Conservation (phyloP, 1,284 basidiomycete genomes). For the Pseudozyma pruni region DNA sequence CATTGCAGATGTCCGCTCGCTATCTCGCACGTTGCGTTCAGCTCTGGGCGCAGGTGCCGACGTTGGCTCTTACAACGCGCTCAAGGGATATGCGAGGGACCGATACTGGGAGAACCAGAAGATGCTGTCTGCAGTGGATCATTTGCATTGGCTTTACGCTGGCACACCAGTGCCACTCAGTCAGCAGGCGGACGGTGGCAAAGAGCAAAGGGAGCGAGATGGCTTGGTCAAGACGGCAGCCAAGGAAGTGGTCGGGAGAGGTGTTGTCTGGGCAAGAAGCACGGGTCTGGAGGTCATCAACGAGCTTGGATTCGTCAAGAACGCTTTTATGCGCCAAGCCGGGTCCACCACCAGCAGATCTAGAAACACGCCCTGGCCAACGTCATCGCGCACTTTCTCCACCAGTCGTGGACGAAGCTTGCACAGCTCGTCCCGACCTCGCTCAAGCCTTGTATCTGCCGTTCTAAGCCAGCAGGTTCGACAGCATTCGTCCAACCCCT, state of each 20-base stretch:
- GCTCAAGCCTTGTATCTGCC: background rate
- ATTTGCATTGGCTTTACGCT: slow-evolving; percentile 64
- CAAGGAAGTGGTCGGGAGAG: slow-evolving; percentile 41
- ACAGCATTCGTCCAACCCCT: slow-evolving; percentile 11
- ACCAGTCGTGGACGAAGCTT: background rate
- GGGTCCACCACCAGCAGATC: slow-evolving; percentile 37
- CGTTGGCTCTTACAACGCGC: slow-evolving; percentile 57
- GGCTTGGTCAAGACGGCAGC: slow-evolving; percentile 31
- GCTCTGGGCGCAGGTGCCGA: slow-evolving; percentile 57
- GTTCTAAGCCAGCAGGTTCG: slow-evolving; percentile 3
- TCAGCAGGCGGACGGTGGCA: slow-evolving; percentile 35
- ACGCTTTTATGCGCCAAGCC: slow-evolving; percentile 50
- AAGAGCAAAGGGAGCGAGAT: slow-evolving; percentile 27
- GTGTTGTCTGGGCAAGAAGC: slow-evolving; percentile 61
- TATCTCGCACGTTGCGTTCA: slow-evolving; percentile 34
- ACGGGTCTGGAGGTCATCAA: slow-evolving; percentile 66
- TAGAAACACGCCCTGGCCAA: slow-evolving; percentile 12
- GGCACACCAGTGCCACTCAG: slow-evolving; percentile 39
- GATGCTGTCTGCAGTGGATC: slow-evolving; percentile 63
- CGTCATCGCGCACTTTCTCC: slow-evolving; percentile 4
- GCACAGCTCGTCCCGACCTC: slow-evolving; percentile 8
- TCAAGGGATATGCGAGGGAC: slow-evolving; percentile 53
- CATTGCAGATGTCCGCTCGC: slow-evolving; percentile 76
- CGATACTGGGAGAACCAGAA: slow-evolving; percentile 64
- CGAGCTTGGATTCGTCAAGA: slow-evolving; percentile 62